Evolutionary conservation across 805 yeast species (phyloP), one percentile per base, ranked within the genome.

Genomic region (Candida palmyrensis): DNA sequence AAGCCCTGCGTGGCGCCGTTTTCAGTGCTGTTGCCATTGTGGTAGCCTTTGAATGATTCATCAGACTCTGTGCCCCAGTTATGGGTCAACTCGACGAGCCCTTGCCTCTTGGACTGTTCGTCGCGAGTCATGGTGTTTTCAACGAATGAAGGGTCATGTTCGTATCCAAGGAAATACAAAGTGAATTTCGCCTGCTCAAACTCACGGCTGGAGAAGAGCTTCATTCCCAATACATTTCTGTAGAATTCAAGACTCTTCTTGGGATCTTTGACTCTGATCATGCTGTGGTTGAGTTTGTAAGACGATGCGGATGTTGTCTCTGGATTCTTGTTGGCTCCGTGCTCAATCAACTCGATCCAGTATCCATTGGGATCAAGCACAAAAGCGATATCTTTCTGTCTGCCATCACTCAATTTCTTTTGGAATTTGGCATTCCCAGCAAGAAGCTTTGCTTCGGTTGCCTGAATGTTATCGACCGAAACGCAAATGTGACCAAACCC

Each of bases 401-500:
- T 79, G 23, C 98, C 98, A 53, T 90, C 97, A 24, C 75, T 59
- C 44, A 89, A 66, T 52, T 70, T 84, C 70, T 90, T 92, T 62
- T 89, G 76, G 68, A 90, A 90, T 32, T 60, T 54, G 35, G 82
- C 96, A 14, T 81, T 83, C 29, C 69, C 64, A 1, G 58, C 56
- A 42, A 81, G 73, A 39, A 90, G 66, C 18, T 64, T 55, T 25
- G 62, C 60, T 57, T 90, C 87, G 5, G 79, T 63, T 8, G 54
- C 71, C 34, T 61, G 77, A 37, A 90, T 75, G 60, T 89, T 80
- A 45, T 86, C 85, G 11, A 89, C 96, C 2, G 95, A 71, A 44
- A 90, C 62, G 59, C 96, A 87, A 38, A 88, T 78, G 60, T 90
- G 98, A 15, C 98, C 98, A 52, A 89, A 90, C 0, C 98, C 97